These are phyloP conservation scores for Stipa capillata DNA, from an alignment of 176 grass and related monocot genomes.

Conservation along the genomic window DNA sequence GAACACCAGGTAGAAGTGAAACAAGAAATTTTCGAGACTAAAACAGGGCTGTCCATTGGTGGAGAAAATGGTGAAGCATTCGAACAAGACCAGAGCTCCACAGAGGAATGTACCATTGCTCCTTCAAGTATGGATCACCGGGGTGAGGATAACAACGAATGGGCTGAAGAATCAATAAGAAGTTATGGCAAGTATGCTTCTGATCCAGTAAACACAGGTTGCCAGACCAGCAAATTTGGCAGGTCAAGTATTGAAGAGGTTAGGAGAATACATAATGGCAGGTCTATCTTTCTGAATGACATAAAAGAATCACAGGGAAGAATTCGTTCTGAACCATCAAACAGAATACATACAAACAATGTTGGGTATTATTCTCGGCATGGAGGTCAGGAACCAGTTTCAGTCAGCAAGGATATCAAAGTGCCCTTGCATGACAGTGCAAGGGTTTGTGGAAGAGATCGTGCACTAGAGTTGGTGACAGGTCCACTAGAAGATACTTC, in stretches of 20 bases:
- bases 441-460: slow-evolving; percentile 26
- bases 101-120: neutral
- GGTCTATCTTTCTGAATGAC: slow-evolving; percentile 28
- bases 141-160: slow-evolving; percentile 15
- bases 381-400: slow-evolving; percentile 23
- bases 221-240: slow-evolving; percentile 21
- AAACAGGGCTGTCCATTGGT: neutral
- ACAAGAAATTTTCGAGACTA: slow-evolving; percentile 28
- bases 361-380: slow-evolving; percentile 14
- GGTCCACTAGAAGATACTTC: slow-evolving; percentile 30
- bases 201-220: neutral
- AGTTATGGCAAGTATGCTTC: slow-evolving; percentile 7
- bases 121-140: slow-evolving; percentile 10
- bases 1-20: neutral
- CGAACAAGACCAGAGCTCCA: slow-evolving; percentile 8
- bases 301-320: slow-evolving; percentile 29
- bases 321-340: slow-evolving; percentile 27
- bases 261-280: slow-evolving; percentile 24
- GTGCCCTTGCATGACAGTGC: slow-evolving; percentile 16
- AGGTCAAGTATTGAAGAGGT: slow-evolving; percentile 35
- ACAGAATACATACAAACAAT: slow-evolving; percentile 15
- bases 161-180: slow-evolving; percentile 18
- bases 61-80: slow-evolving; percentile 21
- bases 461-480: slow-evolving; percentile 15
- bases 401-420: slow-evolving; percentile 32